Evolutionary conservation across 768 basidiomycete genomes (phyloP).

Genomic region (Boletus bicolor): DNA sequence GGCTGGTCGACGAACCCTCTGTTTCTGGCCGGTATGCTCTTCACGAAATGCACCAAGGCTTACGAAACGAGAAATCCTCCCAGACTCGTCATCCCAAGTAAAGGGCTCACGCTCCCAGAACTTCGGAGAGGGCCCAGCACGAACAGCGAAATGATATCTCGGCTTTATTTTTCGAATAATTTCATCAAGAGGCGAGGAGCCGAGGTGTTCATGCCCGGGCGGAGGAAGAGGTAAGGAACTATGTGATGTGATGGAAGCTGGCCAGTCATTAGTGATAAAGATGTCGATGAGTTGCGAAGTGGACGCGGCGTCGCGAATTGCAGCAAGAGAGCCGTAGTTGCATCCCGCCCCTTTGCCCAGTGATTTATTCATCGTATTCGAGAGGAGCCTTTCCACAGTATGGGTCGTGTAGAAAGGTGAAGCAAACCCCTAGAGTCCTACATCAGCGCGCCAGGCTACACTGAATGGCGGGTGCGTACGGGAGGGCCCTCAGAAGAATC

Average conservation of each 20-base stretch:
- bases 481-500: conserved; percentile 58
- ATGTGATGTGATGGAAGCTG: conserved; percentile 58
- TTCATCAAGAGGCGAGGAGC: conserved; percentile 62
- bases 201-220: conserved; percentile 39
- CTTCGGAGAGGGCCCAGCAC: conserved; percentile 57
- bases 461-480: conserved; percentile 38
- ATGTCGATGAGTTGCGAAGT: conserved; percentile 74
- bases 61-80: conserved; percentile 70
- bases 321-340: conserved; percentile 61
- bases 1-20: conserved; percentile 57
- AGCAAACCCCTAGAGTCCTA: conserved; percentile 56
- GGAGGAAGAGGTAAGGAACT: conserved; percentile 52
- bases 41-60: conserved; percentile 86
- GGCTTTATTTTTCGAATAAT: conserved; percentile 67
- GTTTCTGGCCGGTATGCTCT: conserved; percentile 65
- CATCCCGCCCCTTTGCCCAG: conserved; percentile 39
- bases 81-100: conserved; percentile 70
- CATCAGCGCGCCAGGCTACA: background rate
- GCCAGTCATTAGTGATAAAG: conserved; percentile 79
- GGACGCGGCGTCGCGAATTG: conserved; percentile 59
- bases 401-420: conserved; percentile 73
- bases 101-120: conserved; percentile 98
- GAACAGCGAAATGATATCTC: conserved; percentile 81
- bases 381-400: conserved; percentile 67
- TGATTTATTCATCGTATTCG: conserved; percentile 61